Base-by-base conservation (phyloP, 805 yeast genomes). In the Suhomyces vadensis region DNA sequence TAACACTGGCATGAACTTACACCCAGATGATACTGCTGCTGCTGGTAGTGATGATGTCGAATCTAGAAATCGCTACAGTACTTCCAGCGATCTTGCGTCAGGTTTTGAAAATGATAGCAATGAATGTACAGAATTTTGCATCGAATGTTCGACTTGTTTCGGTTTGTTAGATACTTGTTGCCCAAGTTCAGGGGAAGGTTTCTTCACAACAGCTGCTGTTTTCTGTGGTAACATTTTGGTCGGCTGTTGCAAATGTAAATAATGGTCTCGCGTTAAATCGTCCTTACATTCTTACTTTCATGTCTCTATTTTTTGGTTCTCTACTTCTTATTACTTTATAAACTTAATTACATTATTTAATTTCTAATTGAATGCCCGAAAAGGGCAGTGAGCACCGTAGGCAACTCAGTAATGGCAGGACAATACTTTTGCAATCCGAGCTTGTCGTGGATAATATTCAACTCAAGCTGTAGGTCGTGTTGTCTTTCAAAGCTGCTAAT, bases 171-270 rank as follows among this genome's bases (percentile, higher is more conserved):
- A 68, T 37, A 54, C 60, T 5, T 70, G 72, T 47, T 70, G 74
- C 49, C 77, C 77, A n/a, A 47, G 63, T 31, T 55, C 56, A 13
- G 72, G 72, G 3, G 74, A 70, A 41, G 75, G 77, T 7, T 71
- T 65, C 47, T 43, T 70, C 40, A 61, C 68, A 35, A 50, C 66
- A 17, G 45, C 60, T 22, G 73, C 73, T 7, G 54, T 63, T 1
- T 65, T 70, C 56, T 52, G 64, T 38, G 75, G 74, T 21, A 66
- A 64, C 46, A 46, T 70, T 14, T 51, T 67, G 16, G 57, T 70
- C 33, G 49, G 63, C 3, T 61, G 66, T 44, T 61, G 41, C 41
- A 65, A 63, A 55, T 65, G 71, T 42, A 39, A 13, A 16, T 37
- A 25, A 16, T n/a, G 19, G 25, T 10, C 16, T 23, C 8, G 33